A percentile compares a stretch with the other conserved stretches of the same genome.
Evolutionary conservation across 192 early-diverging fungal species (phyloP).

Genomic region (Chytriomyces hyalinus): DNA sequence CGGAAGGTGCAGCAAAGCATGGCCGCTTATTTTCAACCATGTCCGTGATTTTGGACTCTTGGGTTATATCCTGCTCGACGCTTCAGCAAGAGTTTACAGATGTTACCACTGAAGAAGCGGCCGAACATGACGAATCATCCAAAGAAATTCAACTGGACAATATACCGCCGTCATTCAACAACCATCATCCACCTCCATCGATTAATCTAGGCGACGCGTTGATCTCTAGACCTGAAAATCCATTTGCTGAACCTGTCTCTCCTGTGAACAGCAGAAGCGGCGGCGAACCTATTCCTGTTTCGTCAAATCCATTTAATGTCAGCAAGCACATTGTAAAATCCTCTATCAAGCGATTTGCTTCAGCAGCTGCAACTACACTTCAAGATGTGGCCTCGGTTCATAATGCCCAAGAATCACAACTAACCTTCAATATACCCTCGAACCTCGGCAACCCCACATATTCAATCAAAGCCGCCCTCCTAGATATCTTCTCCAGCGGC

Average conservation of each 20-base stretch:
- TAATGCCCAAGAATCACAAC: neutral
- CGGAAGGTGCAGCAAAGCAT: neutral
- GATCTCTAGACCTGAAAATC: neutral
- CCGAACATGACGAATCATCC: neutral
- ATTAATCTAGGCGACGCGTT: neutral
- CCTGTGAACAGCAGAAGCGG: neutral
- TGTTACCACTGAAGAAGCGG: neutral
- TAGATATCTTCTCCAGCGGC: neutral
- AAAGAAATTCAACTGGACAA: neutral
- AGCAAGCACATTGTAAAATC: slow-evolving; percentile 12
- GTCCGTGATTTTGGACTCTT: slow-evolving; percentile 14
- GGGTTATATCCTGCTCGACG: slow-evolving; percentile 3
- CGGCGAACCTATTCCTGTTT: neutral
- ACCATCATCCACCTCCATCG: neutral
- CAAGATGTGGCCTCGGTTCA: neutral
- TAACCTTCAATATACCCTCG: neutral
- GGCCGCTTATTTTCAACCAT: slow-evolving; percentile 10
- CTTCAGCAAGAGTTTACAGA: neutral
- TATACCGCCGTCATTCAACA: neutral
- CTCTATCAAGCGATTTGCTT: slow-evolving; percentile 24
- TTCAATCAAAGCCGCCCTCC: neutral
- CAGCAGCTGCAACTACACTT: slow-evolving; percentile 16
- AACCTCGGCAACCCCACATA: neutral
- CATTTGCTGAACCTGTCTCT: neutral
- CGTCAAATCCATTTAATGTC: neutral